These are phyloP conservation scores for Porodaedalea pini DNA, from an alignment of 1,284 basidiomycete genomes.

Conservation along the genomic window DNA sequence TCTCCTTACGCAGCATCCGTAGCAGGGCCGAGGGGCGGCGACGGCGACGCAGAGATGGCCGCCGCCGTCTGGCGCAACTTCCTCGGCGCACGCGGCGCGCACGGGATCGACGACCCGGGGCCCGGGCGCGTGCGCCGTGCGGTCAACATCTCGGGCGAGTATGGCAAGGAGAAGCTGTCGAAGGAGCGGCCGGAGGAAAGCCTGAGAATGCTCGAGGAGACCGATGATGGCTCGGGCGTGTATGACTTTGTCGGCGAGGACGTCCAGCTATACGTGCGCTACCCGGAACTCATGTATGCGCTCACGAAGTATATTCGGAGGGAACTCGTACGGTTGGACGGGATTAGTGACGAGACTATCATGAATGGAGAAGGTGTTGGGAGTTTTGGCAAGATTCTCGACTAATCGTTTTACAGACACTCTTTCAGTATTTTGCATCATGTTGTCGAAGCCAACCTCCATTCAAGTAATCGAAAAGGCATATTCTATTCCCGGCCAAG, in stretches of 20 bases:
- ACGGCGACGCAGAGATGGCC: constrained; percentile 78
- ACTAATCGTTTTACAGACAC: background rate
- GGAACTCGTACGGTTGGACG: constrained; percentile 74
- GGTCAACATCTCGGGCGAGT: constrained; percentile 64
- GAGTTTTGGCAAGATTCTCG: constrained; percentile 17
- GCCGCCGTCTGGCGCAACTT: constrained; percentile 91
- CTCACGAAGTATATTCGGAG: constrained; percentile 76
- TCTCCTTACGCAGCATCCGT: constrained; percentile 12
- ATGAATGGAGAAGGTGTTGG: constrained; percentile 38
- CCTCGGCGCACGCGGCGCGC: constrained; percentile 74
- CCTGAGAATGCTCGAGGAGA: constrained; percentile 34
- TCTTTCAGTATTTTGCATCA: background rate
- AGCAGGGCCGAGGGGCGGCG: constrained; percentile 18
- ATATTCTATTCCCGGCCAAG: background rate
- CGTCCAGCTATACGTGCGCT: constrained; percentile 64
- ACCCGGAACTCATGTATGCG: constrained; percentile 74
- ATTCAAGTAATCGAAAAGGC: background rate
- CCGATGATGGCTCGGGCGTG: constrained; percentile 69
- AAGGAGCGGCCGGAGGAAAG: constrained; percentile 45
- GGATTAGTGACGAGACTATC: constrained; percentile 67
- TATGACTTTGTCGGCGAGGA: constrained; percentile 63
- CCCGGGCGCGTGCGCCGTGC: constrained; percentile 27
- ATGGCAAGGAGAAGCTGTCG: constrained; percentile 54
- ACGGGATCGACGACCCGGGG: constrained; percentile 51
- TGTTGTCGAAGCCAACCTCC: background rate